Base-by-base conservation (phyloP, 345 rosid species). In the Eucalyptus rudis region DNA sequence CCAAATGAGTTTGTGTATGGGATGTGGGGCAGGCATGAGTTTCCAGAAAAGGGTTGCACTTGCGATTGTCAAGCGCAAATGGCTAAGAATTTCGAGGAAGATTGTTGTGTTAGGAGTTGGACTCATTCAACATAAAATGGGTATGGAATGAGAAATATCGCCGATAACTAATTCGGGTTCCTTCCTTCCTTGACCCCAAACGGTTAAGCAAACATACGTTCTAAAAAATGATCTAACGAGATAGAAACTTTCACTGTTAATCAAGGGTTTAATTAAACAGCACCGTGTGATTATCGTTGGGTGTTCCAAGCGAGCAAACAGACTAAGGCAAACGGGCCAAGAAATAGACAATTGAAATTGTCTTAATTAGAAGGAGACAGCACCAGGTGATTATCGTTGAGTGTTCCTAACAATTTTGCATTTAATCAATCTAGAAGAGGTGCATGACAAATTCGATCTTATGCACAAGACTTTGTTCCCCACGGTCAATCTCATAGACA, bases 381-480 rank as follows among this genome's bases (percentile, higher is more conserved):
- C 22, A 51, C 22, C 22, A 17, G 56, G 22, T 7, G 56, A 51
- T 51, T 51, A 51, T 17, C 22, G 22, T 51, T 51, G 56, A 51
- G 8, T 51, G 56, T 51, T 51, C 56, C 56, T 2, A 51, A 51
- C 56, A 51, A 50, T 31, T 83, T 59, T 85, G 44, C 43, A n/a
- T 68, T 16, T 40, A 68, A 24, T 64, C 20, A 49, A 36, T 51
- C 27, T 40, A 29, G 81, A 49, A 50, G 56, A 51, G 56, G 56
- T 51, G 56, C 95, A 97, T 54, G 96, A 97, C 94, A 96, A 97
- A 93, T 97, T 97, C 88, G 97, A 96, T 29, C 92, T 97, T 36
- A 92, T 94, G 96, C 93, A 90, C 3, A 98, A 96, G 94, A 97
- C 56, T 51, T 51, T 17, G 24, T 19, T 95, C 90, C 96, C 96